Conservation (phyloP, 2,329 filamentous ascomycete species). For the Ophiobolus disseminans region DNA sequence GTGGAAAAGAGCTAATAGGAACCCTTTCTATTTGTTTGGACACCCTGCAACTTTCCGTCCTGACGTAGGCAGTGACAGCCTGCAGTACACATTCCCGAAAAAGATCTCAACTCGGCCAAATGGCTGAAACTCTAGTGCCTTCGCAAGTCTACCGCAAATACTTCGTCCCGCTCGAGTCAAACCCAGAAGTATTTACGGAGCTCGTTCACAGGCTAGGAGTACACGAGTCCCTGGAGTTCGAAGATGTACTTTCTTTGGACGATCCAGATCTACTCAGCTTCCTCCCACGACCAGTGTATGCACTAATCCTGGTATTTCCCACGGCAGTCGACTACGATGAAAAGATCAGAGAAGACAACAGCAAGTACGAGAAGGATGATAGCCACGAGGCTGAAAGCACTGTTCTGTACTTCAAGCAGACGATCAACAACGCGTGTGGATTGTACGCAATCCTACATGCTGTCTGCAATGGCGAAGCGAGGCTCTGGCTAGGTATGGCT, state of each 20-base stretch:
- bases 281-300: slow-evolving; percentile 82
- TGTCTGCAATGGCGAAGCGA: slow-evolving; percentile 76
- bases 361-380: slow-evolving; percentile 45
- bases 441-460: slow-evolving; percentile 88
- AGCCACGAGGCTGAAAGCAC: slow-evolving; percentile 61
- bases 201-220: slow-evolving; percentile 86
- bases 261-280: slow-evolving; percentile 82
- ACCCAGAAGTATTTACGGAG: slow-evolving; percentile 85
- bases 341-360: slow-evolving; percentile 75
- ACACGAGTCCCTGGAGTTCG: slow-evolving; percentile 71
- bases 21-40: no score
- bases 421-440: slow-evolving; percentile 91
- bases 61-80: no score
- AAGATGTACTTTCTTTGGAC: slow-evolving; percentile 88
- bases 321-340: slow-evolving; percentile 78
- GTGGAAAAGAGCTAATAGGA: no score
- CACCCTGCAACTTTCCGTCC: no score
- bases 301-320: slow-evolving; percentile 91
- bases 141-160: slow-evolving; percentile 24
- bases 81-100: no score
- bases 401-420: slow-evolving; percentile 91
- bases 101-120: not conserved
- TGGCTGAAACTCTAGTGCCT: not conserved
- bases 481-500: slow-evolving; percentile 63
- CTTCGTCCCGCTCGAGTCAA: slow-evolving; percentile 63